Percentiles rank a stretch among this genome's conserved stretches.
Conservation (phyloP, 2,329 filamentous ascomycete genomes). For the Tolypocladium inflatum region DNA sequence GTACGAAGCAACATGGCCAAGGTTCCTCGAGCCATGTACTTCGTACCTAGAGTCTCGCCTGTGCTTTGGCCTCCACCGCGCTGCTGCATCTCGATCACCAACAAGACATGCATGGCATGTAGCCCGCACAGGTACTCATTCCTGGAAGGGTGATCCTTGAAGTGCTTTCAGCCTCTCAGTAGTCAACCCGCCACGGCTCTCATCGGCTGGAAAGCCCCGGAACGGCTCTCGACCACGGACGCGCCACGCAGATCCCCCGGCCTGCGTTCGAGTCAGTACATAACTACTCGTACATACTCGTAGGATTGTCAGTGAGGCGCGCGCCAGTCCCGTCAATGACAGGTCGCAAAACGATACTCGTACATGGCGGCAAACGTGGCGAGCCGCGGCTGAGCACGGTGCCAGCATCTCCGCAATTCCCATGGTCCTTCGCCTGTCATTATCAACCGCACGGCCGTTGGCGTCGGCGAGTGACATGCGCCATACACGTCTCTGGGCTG, state of each 20-base stretch:
- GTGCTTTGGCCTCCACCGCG: background rate
- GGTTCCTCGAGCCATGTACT: background rate
- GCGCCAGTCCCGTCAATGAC: background rate
- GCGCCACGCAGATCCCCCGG: background rate
- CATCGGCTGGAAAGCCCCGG: background rate
- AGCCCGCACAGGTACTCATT: too few relatives aligned
- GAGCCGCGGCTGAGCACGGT: background rate
- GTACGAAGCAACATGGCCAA: background rate
- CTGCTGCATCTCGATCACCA: background rate
- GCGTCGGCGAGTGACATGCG: background rate
- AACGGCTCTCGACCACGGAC: background rate
- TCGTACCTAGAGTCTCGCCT: too few relatives aligned
- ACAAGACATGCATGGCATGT: background rate
- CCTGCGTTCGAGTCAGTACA: background rate
- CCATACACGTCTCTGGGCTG: too few relatives aligned
- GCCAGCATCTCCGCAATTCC: background rate
- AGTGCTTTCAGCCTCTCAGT: background rate
- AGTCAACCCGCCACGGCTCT: background rate
- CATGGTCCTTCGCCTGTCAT: background rate
- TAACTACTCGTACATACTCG: too few relatives aligned
- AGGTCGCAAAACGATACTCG: background rate
- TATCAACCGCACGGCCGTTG: background rate
- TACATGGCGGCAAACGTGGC: background rate
- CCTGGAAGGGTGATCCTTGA: background rate
- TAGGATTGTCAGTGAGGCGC: background rate